Evolutionary conservation across 2,329 filamentous ascomycete species (phyloP).

Genomic region (Fusarium lateritium): DNA sequence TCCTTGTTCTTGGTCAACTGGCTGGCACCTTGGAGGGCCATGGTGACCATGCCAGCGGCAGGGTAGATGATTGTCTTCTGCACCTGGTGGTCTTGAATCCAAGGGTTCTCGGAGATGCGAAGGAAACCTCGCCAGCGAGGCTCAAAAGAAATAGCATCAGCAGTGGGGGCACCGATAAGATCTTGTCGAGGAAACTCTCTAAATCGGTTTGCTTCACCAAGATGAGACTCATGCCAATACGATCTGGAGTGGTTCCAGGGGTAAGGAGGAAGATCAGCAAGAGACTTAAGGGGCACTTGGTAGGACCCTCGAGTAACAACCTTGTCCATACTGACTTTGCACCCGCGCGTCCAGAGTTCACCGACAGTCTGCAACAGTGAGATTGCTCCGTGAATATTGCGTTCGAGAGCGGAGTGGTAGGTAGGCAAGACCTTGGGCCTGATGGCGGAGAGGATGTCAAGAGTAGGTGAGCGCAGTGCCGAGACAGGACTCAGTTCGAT

Average conservation of each 20-base stretch:
- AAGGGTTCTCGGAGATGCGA: slow-evolving; percentile 64
- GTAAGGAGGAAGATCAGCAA: slow-evolving; percentile 66
- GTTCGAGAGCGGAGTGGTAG: slow-evolving; percentile 52
- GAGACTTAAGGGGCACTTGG: slow-evolving; percentile 49
- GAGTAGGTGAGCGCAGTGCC: slow-evolving; percentile 55
- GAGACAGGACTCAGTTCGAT: slow-evolving; percentile 60
- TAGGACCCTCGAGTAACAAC: slow-evolving; percentile 44
- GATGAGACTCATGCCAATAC: slow-evolving; percentile 69
- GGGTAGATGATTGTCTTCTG: slow-evolving; percentile 67
- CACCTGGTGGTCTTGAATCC: slow-evolving; percentile 67
- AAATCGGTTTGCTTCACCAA: slow-evolving; percentile 61
- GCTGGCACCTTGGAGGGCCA: slow-evolving; percentile 63
- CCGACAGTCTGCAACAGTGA: slow-evolving; percentile 54
- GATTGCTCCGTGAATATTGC: slow-evolving; percentile 39
- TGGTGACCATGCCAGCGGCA: slow-evolving; percentile 64
- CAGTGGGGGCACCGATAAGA: slow-evolving; percentile 63
- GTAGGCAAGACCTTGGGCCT: slow-evolving; percentile 8
- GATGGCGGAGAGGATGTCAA: slow-evolving; percentile 53
- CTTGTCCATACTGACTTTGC: slow-evolving; percentile 51
- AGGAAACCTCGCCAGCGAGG: slow-evolving; percentile 66
- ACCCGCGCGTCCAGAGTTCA: slow-evolving; percentile 57
- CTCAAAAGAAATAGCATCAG: slow-evolving; percentile 61
- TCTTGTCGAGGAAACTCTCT: slow-evolving; percentile 64
- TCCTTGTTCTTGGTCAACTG: slow-evolving; percentile 54
- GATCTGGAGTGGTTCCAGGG: slow-evolving; percentile 67